phyloP scores from a whole-genome alignment of 169 alveolate genomes.

The Plasmodium gonderi region DNA sequence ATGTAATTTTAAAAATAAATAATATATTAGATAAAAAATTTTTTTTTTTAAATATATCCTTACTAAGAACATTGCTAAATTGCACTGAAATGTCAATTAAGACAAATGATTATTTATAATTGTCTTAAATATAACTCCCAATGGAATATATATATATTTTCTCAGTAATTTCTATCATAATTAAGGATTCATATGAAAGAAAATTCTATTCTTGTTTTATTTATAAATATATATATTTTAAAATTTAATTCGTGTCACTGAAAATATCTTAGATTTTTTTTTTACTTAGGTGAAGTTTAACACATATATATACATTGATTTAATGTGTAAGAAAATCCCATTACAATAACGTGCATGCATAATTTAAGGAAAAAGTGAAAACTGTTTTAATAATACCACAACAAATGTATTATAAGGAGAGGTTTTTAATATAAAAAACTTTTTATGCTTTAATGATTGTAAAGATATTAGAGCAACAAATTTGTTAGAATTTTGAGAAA shows the following conservation, averaged over 20 bases:
- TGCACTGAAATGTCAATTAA: not conserved
- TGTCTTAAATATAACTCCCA: not conserved
- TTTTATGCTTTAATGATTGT: not conserved
- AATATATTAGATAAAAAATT: too few species aligned
- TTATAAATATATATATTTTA: not conserved
- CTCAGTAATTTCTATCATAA: not conserved
- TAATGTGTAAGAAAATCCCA: not conserved
- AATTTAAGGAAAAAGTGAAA: not conserved
- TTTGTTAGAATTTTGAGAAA: not conserved
- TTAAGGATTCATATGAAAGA: not conserved
- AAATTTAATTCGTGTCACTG: not conserved
- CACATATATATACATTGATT: not conserved
- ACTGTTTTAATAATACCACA: not conserved
- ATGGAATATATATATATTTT: not conserved
- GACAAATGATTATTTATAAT: not conserved
- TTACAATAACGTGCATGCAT: not conserved
- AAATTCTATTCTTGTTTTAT: not conserved
- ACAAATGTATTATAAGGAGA: not conserved
- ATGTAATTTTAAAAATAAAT: not conserved
- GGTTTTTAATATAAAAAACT: too few species aligned
- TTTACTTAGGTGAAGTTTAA: not conserved
- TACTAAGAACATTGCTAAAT: not conserved
- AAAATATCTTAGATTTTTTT: not conserved
- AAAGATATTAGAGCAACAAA: not conserved
- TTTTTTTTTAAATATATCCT: not conserved